These are phyloP conservation scores for Pelargonium citronellum DNA, from an alignment of 441 rosid genomes.

Conservation along the genomic window DNA sequence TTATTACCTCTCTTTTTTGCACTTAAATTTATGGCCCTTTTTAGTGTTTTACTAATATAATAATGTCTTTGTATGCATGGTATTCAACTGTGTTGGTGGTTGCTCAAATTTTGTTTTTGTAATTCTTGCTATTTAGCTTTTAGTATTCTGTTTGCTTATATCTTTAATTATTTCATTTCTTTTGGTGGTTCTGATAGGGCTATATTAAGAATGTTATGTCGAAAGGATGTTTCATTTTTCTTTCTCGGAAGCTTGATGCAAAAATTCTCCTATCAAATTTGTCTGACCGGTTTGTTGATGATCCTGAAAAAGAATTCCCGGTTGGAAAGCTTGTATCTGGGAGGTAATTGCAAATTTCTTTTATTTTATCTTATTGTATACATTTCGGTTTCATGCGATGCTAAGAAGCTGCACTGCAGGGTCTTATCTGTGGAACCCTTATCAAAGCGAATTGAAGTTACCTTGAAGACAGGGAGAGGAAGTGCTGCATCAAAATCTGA, in stretches of 20 bases:
- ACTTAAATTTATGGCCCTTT: no score
- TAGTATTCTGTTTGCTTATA: neutral
- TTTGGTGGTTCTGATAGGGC: conserved; percentile 47
- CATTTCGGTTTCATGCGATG: neutral
- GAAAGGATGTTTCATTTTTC: conserved; percentile 81
- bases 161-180: conserved; percentile 7
- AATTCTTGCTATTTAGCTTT: neutral
- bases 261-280: conserved; percentile 72
- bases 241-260: conserved; percentile 89
- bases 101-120: neutral
- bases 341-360: conserved; percentile 40
- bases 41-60: neutral
- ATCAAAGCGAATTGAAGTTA: conserved; percentile 82
- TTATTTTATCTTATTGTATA: conserved; percentile 13
- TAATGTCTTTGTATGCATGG: neutral
- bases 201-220: conserved; percentile 80
- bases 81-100: neutral
- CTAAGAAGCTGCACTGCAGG: conserved; percentile 47
- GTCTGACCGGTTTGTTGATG: conserved; percentile 59
- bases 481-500: conserved; percentile 40
- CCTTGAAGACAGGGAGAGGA: conserved; percentile 49
- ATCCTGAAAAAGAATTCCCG: conserved; percentile 77
- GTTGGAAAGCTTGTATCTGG: conserved; percentile 82
- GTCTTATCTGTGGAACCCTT: conserved; percentile 73
- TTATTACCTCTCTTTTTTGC: no score